Evolutionary conservation across 495 filamentous ascomycete genomes (phyloP).

Genomic region (Emericellopsis terricola): DNA sequence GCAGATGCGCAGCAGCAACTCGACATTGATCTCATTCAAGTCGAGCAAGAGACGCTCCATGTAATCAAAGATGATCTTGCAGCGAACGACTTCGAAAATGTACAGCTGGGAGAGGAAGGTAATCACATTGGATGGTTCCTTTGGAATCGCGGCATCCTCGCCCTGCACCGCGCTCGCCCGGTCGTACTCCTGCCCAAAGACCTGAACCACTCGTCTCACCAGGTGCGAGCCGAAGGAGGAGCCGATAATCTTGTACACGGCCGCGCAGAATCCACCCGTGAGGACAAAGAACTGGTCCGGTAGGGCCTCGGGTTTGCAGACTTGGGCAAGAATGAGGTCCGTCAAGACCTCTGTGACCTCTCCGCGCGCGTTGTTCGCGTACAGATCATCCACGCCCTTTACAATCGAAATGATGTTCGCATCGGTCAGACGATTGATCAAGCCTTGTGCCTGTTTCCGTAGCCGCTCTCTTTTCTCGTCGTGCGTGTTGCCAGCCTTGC

Average conservation of each 20-base stretch:
- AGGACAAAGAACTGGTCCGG: conserved; percentile 82
- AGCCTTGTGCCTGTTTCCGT: conserved; percentile 64
- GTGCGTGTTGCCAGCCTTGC: conserved; percentile 41
- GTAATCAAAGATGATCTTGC: conserved; percentile 75
- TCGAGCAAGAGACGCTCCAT: conserved; percentile 56
- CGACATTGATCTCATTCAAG: conserved; percentile 78
- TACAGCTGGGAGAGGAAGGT: conserved; percentile 77
- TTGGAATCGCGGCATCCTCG: conserved; percentile 30
- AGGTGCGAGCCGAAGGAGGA: conserved; percentile 76
- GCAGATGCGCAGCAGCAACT: conserved; percentile 72
- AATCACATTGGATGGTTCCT: conserved; percentile 62
- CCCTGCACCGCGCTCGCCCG: conserved; percentile 22
- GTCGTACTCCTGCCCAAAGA: conserved; percentile 37
- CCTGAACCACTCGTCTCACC: conserved; percentile 56
- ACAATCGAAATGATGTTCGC: conserved; percentile 70
- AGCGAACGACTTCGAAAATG: conserved; percentile 74
- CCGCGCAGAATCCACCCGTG: conserved; percentile 77
- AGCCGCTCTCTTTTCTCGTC: conserved; percentile 51
- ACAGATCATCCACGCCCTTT: conserved; percentile 63
- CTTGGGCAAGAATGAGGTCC: conserved; percentile 50
- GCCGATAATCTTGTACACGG: conserved; percentile 70
- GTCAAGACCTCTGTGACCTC: conserved; percentile 66
- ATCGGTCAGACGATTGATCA: conserved; percentile 85
- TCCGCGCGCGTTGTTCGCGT: conserved; percentile 61
- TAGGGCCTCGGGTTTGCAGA: conserved; percentile 58